Evolutionary conservation across 345 rosid genomes (phyloP), one percentile per base, ranked within the genome.

Genomic region (Aurinia saxatilis): DNA sequence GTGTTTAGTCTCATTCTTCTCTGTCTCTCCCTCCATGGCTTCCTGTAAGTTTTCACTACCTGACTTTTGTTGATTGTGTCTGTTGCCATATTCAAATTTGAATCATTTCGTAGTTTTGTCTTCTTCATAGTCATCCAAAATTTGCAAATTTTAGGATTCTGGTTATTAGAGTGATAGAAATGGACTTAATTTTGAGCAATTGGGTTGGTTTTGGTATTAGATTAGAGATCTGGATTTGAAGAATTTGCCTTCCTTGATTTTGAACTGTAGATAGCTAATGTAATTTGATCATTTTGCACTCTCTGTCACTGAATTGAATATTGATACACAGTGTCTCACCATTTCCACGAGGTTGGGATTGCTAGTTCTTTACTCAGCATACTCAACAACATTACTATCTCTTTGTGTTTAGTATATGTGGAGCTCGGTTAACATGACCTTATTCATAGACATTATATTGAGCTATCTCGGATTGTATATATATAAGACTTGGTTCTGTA

Each of bases 21-120:
- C 57, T 71, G 18, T 35, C 23, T 38, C 14, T 42, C 44, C 61
- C 55, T 71, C 71, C 75, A 71, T 71, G 75, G 75, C 75, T 57
- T 71, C 75, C 66, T 71, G 75, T 71, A 57, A 71, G 75, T 71
- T 34, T 50, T 34, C 50, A 53, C 21, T 25, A 37, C 52, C 48
- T 64, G 6, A 50, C 5, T 71, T 12, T 50, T 51, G n/a, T 33
- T 39, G 36, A 8, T 54, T 16, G 25, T 66, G 4, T 39, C 38
- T 25, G 38, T 40, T 48, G 3, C 0, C 2, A 14, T 30, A 31
- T 49, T 49, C 35, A 50, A 21, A 63, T n/a, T 56, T 21, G 53
- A 59, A 21, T 40, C 2, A 1, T 64, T 35, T 64, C 8, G 1
- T 39, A 18, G 31, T 29, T 45, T 50, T 68, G 10, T 3, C 0